These are phyloP conservation scores for Coccomyxa subellipsoidea DNA, from an alignment of 163 green algal species.

Conservation along the genomic window DNA sequence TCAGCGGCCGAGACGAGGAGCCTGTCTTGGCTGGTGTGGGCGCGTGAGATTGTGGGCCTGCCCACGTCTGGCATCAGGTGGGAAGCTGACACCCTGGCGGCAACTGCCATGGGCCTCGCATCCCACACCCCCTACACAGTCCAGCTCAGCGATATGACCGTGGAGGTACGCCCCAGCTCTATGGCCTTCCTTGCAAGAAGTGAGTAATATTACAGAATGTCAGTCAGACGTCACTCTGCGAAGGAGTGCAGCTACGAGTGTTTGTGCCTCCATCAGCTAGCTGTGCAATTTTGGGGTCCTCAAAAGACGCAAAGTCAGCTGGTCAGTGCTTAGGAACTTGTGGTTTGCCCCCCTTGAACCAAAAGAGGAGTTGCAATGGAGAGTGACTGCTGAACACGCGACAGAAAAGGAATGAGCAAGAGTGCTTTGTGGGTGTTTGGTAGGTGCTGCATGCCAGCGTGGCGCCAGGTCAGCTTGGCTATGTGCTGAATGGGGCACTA, in stretches of 20 bases:
- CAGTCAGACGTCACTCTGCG: no score
- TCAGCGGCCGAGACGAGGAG: constrained; percentile 44
- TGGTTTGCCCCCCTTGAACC: no score
- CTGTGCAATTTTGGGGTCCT: no score
- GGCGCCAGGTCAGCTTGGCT: constrained; percentile 23
- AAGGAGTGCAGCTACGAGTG: no score
- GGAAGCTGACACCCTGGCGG: constrained; percentile 12
- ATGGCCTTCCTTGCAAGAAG: not conserved
- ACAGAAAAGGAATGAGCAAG: no score
- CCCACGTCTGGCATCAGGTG: not conserved
- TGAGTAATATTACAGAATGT: not conserved
- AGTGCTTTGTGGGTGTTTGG: not conserved
- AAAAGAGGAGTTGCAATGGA: no score
- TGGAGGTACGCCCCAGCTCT: constrained; percentile 4
- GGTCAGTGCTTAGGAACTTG: no score
- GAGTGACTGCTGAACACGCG: not conserved
- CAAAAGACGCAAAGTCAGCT: no score
- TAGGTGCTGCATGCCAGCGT: constrained; percentile 39
- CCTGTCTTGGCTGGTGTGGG: constrained; percentile 60
- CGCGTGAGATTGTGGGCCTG: constrained; percentile 30
- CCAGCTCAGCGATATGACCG: not conserved
- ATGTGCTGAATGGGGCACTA: constrained; percentile 55
- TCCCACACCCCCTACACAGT: constrained; percentile 29
- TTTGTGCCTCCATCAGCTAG: no score
- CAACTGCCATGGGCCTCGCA: constrained; percentile 20